Percentiles rank a stretch among this genome's conserved stretches.
These are phyloP conservation scores for Calonectria pauciramosa DNA, from an alignment of 2,329 filamentous ascomycete species.

Conservation along the genomic window DNA sequence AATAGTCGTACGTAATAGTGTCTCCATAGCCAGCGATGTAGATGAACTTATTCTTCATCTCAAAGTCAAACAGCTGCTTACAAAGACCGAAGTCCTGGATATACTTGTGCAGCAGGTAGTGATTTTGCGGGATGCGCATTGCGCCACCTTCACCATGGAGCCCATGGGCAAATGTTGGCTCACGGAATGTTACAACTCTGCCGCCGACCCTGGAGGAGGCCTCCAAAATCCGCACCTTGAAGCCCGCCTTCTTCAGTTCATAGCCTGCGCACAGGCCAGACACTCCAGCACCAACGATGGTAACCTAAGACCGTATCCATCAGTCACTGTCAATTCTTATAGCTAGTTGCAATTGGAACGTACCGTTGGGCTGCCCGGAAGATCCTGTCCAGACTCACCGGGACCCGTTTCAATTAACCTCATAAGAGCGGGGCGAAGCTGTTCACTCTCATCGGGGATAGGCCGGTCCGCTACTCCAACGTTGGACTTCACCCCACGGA, in stretches of 20 bases:
- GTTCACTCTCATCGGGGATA: neutral
- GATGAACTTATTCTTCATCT: neutral
- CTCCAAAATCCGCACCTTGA: neutral
- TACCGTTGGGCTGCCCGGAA: neutral
- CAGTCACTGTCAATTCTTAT: neutral
- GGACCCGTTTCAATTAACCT: neutral
- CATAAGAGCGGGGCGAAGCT: neutral
- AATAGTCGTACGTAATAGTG: neutral
- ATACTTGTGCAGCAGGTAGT: neutral
- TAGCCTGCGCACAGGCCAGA: neutral
- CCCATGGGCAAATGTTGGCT: neutral
- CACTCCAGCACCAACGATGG: neutral
- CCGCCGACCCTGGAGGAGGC: neutral
- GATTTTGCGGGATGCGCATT: neutral
- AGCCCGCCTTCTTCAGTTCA: neutral
- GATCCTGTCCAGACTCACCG: neutral
- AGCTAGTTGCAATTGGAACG: neutral
- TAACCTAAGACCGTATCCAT: neutral
- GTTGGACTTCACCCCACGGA: neutral
- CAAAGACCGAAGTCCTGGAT: neutral
- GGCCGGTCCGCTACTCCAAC: neutral
- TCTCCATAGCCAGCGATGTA: neutral
- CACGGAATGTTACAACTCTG: neutral
- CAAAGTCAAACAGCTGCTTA: neutral
- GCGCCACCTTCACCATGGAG: neutral